Evolutionary conservation across 2,329 filamentous ascomycete species (phyloP).

Genomic region (Pseudogymnoascus sp.): DNA sequence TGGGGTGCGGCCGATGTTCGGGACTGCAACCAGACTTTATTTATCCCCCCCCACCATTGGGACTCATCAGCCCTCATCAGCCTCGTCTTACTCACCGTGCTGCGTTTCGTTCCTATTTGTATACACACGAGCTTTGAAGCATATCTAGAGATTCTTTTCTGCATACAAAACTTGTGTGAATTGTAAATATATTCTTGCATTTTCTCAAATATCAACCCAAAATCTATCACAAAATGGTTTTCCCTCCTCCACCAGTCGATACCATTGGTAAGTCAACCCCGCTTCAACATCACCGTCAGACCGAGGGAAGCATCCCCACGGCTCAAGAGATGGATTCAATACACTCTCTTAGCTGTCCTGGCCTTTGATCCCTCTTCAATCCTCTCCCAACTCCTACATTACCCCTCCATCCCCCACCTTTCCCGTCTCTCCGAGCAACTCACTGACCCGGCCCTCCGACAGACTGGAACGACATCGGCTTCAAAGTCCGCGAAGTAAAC

Average conservation of each 20-base stretch:
- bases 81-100: slow-evolving; percentile 6
- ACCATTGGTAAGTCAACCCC: slow-evolving; percentile 55
- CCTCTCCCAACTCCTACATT: not conserved
- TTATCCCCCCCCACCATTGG: not conserved
- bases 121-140: not conserved
- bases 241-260: slow-evolving; percentile 71
- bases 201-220: not conserved
- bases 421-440: not conserved
- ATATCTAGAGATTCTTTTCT: not conserved
- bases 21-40: slow-evolving; percentile 6
- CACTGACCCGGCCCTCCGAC: slow-evolving; percentile 2
- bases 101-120: not conserved
- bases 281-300: not conserved
- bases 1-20: slow-evolving; percentile 6
- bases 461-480: slow-evolving; percentile 93
- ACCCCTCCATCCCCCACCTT: slow-evolving; percentile 2
- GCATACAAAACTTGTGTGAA: not conserved
- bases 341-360: not conserved
- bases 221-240: slow-evolving; percentile 36
- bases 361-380: not conserved
- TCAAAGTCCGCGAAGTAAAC: slow-evolving; percentile 89
- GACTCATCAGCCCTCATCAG: slow-evolving; percentile 7
- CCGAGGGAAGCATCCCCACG: not conserved
- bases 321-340: not conserved
- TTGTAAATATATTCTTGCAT: slow-evolving; percentile 1